These are phyloP conservation scores for Nannochloris sp. DNA, from an alignment of 139 green algal species.

Conservation along the genomic window DNA sequence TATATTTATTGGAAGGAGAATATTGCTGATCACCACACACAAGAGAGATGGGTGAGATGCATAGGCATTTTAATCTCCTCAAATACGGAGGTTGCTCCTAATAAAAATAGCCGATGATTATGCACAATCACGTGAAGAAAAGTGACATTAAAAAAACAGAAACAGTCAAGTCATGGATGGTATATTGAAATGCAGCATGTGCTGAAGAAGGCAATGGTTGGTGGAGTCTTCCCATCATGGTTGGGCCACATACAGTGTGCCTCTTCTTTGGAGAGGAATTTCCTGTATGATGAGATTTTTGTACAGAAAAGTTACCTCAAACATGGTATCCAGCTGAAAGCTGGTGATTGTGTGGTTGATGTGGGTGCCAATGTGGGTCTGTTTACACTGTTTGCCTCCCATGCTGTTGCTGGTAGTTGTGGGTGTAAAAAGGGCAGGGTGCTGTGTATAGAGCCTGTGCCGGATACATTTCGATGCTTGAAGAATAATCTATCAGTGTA, in stretches of 20 bases:
- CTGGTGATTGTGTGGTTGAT: slow-evolving; percentile 29
- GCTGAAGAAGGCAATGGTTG: neutral
- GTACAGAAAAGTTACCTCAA: slow-evolving; percentile 18
- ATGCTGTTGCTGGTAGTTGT: neutral
- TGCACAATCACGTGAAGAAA: too few relatives aligned
- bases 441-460: slow-evolving; percentile 22
- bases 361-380: slow-evolving; percentile 46
- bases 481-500: slow-evolving; percentile 17
- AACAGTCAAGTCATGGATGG: too few relatives aligned
- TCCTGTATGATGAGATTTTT: slow-evolving; percentile 23
- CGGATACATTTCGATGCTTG: neutral
- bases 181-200: too few relatives aligned
- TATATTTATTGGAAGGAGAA: too few relatives aligned
- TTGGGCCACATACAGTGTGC: slow-evolving; percentile 1
- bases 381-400: slow-evolving; percentile 28
- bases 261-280: slow-evolving; percentile 16
- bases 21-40: too few relatives aligned
- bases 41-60: too few relatives aligned
- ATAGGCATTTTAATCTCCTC: too few relatives aligned
- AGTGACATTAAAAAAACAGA: too few relatives aligned
- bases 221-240: neutral
- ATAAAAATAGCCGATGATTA: too few relatives aligned
- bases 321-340: slow-evolving; percentile 10
- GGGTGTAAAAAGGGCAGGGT: neutral
- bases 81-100: too few relatives aligned